These are phyloP conservation scores for Tylopilus balloui DNA, from an alignment of 768 basidiomycete species.

Conservation along the genomic window DNA sequence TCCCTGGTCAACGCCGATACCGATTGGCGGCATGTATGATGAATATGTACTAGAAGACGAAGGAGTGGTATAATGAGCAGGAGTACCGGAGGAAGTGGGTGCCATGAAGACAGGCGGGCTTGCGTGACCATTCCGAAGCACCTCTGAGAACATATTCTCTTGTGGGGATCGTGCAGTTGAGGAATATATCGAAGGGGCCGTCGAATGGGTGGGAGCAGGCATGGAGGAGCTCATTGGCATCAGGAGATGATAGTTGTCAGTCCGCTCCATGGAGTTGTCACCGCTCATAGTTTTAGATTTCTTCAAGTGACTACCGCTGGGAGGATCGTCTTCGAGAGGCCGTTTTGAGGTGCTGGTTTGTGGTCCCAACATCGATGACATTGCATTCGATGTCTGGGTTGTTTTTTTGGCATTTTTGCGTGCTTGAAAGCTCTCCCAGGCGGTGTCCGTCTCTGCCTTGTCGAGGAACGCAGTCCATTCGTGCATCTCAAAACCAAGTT, in stretches of 20 bases:
- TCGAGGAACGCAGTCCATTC: constrained; percentile 82
- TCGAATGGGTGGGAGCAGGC: constrained; percentile 29
- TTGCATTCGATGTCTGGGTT: constrained; percentile 26
- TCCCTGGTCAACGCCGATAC: constrained; percentile 52
- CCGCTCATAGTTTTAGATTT: constrained; percentile 41
- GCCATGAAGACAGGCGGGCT: constrained; percentile 63
- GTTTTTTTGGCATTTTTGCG: constrained; percentile 47
- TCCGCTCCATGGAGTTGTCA: constrained; percentile 40
- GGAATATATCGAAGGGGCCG: constrained; percentile 42
- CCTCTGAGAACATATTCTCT: constrained; percentile 57
- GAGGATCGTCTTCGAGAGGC: constrained; percentile 29
- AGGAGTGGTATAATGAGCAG: constrained; percentile 42
- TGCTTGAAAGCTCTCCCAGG: constrained; percentile 81
- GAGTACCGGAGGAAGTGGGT: constrained; percentile 37
- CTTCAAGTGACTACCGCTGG: constrained; percentile 39
- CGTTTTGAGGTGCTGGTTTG: constrained; percentile 21
- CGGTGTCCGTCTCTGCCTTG: constrained; percentile 87
- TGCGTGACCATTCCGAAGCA: constrained; percentile 47
- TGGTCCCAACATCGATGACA: constrained; percentile 31
- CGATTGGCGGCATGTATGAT: constrained; percentile 54
- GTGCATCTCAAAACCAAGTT: constrained; percentile 71
- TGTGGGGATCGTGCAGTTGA: constrained; percentile 38
- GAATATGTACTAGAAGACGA: constrained; percentile 32
- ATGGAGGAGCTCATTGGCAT: constrained; percentile 46
- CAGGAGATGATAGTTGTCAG: constrained; percentile 51